Base-by-base conservation (phyloP, 768 basidiomycete species). In the Boletus rubropictus region DNA sequence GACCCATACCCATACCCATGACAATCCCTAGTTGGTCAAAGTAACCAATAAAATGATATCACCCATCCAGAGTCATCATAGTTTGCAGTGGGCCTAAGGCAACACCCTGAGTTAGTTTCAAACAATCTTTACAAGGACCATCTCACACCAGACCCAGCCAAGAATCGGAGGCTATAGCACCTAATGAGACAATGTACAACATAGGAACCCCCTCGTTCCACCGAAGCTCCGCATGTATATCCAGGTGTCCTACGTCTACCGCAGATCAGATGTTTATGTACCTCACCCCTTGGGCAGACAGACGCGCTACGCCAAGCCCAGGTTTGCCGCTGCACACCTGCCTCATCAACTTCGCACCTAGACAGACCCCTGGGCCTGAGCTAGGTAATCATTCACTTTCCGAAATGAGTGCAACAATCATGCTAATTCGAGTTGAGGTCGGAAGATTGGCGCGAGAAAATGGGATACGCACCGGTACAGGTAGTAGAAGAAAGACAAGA, bases 401-500 rank as follows among this genome's bases (percentile, higher is more conserved):
- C 48, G 86, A 83, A 60, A 90, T 89, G 53, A 90, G 79, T 20
- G 88, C 87, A 28, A 88, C 82, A 59, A 90, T 90, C 88, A 90
- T 89, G 60, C 87, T 89, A 50, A 34, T 14, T 6, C 3, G 1
- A n/a, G 12, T 21, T 59, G 37, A 18, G 50, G 11, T 25, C 35
- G 6, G 6, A 8, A 5, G 28, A 36, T 4, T 35, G 32, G 5
- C 7, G 15, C n/a, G 32, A 27, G 42, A 28, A 14, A 38, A 32
- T 12, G 42, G 1, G 24, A 43, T 5, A 72, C 89, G 48, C 55
- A 89, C 89, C 87, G 77, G 62, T 92, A 92, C 56, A 92, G 81
- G 61, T 92, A 92, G 67, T 88, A 90, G 76, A 91, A 90, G 75
- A 89, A 90, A 46, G 89, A 90, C 48, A 92, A 74, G 54, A 92